Evolutionary conservation across 495 filamentous ascomycete genomes (phyloP), one percentile per base, ranked within the genome.

Genomic region (Penicillium argentinense): DNA sequence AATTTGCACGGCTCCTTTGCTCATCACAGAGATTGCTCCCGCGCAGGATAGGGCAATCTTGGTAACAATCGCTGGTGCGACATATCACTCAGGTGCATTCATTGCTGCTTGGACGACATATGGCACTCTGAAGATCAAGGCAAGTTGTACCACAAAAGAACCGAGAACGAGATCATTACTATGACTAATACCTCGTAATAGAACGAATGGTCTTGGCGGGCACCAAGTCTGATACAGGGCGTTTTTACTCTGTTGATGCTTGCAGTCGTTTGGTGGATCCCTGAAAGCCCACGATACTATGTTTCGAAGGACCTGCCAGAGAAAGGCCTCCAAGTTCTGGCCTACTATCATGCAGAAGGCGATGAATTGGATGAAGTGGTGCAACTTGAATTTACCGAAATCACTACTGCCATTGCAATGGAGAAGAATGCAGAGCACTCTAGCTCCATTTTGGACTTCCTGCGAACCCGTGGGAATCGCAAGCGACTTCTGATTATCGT

Each of bases 381-480:
- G 4, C 62, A 57, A 22, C 36, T 59, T 19, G 67, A 72, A 26
- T 66, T 68, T 38, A 49, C 61, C n/a, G 63, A 69, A 29, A 69
- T 67, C 40, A 56, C 56, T 22, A 53, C 60, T 18, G 56, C 69
- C 6, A 59, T 73, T 19, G 53, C 49, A 1, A 44, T 64, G 42
- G 68, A 72, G 39, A 62, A 69, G 54, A 52, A 60, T 24, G 53
- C 58, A 19, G 65, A 73, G 34, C 56, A 57, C 42, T 62, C 45
- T 19, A 51, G 60, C 29, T 78, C 66, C 54, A 39, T 54, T 26
- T n/a, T n/a, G n/a, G 82, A 86, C 49, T 82, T 88, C 69, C 68
- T 88, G 71, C 66, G 65, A 36, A 86, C 84, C 45, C 78, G 76
- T 61, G 85, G 86, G 46, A 90, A 89, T 68, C 77, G 82, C 6